phyloP scores from a whole-genome alignment of 108 stramenopile species.

The Fragilaria radians region DNA sequence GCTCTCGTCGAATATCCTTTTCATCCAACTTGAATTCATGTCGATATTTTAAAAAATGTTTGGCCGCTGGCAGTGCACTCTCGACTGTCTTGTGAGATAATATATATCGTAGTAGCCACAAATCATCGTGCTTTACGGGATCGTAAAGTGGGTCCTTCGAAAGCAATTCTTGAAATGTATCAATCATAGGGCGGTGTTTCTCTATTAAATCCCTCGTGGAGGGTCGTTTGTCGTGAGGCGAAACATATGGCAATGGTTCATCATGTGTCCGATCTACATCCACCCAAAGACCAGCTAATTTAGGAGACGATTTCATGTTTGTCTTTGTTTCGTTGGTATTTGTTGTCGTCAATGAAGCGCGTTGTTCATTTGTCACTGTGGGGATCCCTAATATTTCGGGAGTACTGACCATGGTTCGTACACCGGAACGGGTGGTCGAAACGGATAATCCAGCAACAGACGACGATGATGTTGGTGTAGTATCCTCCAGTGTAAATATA shows the following conservation, averaged over 20 bases:
- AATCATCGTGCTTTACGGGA: conserved; percentile 9
- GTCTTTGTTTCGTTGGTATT: too few relatives aligned
- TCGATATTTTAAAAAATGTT: not conserved
- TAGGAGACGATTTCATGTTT: not conserved
- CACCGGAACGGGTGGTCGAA: not conserved
- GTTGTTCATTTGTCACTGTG: not conserved
- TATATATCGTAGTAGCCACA: conserved; percentile 10
- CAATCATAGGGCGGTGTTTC: not conserved
- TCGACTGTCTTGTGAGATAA: conserved; percentile 5
- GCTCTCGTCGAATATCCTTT: not conserved
- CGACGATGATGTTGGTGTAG: not conserved
- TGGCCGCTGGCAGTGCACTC: not conserved
- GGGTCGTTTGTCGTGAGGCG: not conserved
- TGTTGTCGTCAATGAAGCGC: too few relatives aligned
- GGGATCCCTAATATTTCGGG: not conserved
- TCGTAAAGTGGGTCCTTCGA: conserved; percentile 9
- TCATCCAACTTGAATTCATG: conserved; percentile 8
- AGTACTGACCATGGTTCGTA: not conserved
- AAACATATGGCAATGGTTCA: not conserved
- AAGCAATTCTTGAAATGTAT: not conserved
- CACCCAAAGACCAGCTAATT: not conserved
- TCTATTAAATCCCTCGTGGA: not conserved
- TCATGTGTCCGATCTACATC: not conserved
- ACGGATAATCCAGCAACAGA: not conserved
- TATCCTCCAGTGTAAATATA: too few relatives aligned